Evolutionary conservation across 495 filamentous ascomycete species (phyloP).

Genomic region (Penicillium parvum): DNA sequence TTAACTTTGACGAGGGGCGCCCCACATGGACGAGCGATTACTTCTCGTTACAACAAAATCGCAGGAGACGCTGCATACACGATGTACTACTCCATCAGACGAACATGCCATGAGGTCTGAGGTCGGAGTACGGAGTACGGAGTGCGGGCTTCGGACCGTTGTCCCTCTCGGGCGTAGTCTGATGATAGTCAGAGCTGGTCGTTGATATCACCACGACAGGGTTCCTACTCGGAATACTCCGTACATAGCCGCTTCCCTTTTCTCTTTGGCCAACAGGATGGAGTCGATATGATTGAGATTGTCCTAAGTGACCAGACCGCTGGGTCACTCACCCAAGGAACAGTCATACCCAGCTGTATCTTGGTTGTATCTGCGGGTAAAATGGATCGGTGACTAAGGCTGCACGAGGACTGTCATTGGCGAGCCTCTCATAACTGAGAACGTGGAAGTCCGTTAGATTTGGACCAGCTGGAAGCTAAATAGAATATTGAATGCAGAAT

Average conservation of each 20-base stretch:
- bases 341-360: not conserved
- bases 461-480: not conserved
- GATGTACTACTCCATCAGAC: no score
- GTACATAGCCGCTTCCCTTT: not conserved
- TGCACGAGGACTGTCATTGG: constrained; percentile 12
- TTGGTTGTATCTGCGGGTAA: constrained; percentile 2
- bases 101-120: no score
- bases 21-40: constrained; percentile 25
- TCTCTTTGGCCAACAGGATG: constrained; percentile 1
- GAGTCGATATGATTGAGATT: constrained; percentile 15
- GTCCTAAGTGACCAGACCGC: constrained; percentile 12
- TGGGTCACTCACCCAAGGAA: constrained; percentile 17
- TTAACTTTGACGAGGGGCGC: constrained; percentile 35
- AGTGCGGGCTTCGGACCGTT: constrained; percentile 8
- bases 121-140: no score
- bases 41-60: constrained; percentile 14
- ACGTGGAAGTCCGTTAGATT: constrained; percentile 3
- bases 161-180: constrained; percentile 16
- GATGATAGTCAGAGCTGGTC: constrained; percentile 2
- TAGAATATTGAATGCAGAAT: not conserved
- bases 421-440: constrained; percentile 1
- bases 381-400: constrained; percentile 10
- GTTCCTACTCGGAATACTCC: constrained; percentile 7
- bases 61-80: no score
- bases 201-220: constrained; percentile 8